A percentile compares a stretch with the other conserved stretches of the same genome.
phyloP scores from a whole-genome alignment of 768 basidiomycete genomes.

The Hemileccinum rubropunctum region DNA sequence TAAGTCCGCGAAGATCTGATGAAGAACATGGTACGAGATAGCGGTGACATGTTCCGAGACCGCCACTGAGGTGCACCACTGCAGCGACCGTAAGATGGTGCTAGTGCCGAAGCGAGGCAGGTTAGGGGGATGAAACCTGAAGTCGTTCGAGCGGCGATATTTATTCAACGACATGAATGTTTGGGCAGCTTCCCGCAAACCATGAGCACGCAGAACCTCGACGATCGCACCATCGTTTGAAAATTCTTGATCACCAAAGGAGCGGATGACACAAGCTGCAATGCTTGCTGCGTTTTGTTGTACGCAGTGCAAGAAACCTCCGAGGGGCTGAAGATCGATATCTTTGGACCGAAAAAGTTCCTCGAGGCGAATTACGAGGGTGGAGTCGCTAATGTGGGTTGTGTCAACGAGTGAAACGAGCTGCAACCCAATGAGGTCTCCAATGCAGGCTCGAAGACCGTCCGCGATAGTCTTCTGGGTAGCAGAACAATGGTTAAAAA shows the following conservation, averaged over 20 bases:
- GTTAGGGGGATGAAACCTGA: slow-evolving; percentile 61
- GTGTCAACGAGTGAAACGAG: slow-evolving; percentile 48
- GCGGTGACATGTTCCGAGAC: slow-evolving; percentile 46
- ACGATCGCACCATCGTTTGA: slow-evolving; percentile 49
- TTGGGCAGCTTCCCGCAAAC: slow-evolving; percentile 35
- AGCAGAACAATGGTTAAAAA: slow-evolving; percentile 61
- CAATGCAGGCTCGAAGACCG: slow-evolving; percentile 62
- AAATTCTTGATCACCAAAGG: slow-evolving; percentile 67
- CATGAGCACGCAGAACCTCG: slow-evolving; percentile 38
- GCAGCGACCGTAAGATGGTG: slow-evolving; percentile 52
- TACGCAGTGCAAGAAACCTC: slow-evolving; percentile 37
- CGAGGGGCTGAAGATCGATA: slow-evolving; percentile 28
- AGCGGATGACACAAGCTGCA: slow-evolving; percentile 55
- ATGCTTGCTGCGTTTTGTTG: slow-evolving; percentile 53
- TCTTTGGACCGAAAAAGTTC: slow-evolving; percentile 34
- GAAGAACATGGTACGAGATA: slow-evolving; percentile 74
- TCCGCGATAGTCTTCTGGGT: slow-evolving; percentile 47
- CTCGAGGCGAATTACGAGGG: slow-evolving; percentile 32
- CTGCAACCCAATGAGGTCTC: slow-evolving; percentile 64
- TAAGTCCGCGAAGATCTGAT: slow-evolving; percentile 66
- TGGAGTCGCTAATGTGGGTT: slow-evolving; percentile 14
- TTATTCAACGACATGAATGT: slow-evolving; percentile 51
- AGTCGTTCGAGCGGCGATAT: slow-evolving; percentile 48
- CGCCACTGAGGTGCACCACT: slow-evolving; percentile 53
- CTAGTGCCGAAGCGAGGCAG: slow-evolving; percentile 54